Evolutionary conservation across 2,329 filamentous ascomycete species (phyloP).

Genomic region (Trichophyton mentagrophytes): DNA sequence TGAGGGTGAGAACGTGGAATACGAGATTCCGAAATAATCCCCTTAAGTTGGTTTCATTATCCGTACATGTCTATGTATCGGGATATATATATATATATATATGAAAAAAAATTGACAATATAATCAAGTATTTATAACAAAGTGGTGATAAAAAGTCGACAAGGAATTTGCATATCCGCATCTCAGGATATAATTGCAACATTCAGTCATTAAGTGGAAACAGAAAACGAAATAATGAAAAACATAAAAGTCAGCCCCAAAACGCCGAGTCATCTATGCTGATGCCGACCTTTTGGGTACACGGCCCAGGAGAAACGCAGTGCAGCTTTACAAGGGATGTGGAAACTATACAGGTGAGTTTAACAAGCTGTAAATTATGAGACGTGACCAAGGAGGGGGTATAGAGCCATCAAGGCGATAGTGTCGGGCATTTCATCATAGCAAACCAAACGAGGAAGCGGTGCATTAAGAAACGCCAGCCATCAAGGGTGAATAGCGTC

Average conservation of each 20-base stretch:
- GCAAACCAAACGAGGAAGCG: constrained; percentile 1
- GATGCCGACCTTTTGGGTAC: neutral
- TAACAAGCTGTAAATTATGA: neutral
- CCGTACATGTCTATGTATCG: neutral
- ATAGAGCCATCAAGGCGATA: neutral
- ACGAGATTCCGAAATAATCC: neutral
- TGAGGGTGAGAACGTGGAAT: neutral
- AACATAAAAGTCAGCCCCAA: neutral
- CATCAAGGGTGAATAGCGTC: neutral
- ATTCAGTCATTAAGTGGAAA: neutral
- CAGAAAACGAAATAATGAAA: neutral
- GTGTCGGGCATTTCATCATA: neutral
- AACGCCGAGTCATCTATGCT: constrained; percentile 1
- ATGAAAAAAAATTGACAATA: no score
- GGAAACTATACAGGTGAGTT: neutral
- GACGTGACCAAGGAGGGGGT: neutral
- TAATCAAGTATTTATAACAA: neutral
- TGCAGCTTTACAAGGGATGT: neutral
- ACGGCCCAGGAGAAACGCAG: neutral
- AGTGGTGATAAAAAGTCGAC: neutral
- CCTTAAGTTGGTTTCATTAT: neutral
- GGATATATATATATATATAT: neutral
- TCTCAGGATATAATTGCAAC: neutral
- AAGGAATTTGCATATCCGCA: neutral
- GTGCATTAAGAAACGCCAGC: neutral